phyloP scores from a whole-genome alignment of 495 filamentous ascomycete genomes.

The Neurospora tetrasperma region DNA sequence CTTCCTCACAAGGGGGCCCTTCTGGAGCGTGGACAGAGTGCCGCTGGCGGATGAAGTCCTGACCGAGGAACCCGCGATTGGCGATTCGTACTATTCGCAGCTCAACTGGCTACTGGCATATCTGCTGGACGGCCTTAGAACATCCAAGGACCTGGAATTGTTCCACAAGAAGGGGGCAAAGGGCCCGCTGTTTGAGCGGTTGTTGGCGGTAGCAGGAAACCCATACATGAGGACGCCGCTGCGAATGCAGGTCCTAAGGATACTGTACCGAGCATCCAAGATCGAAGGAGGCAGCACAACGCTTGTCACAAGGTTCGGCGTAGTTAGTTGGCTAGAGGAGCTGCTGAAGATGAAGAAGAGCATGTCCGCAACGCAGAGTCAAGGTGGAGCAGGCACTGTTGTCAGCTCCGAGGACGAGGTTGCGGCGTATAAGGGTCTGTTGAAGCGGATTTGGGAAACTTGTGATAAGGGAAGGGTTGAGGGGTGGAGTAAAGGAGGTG shows the following conservation, averaged over 20 bases:
- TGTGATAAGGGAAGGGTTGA: slow-evolving; percentile 57
- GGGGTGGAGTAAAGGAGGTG: slow-evolving; percentile 53
- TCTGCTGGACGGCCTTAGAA: slow-evolving; percentile 52
- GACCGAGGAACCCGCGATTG: slow-evolving; percentile 55
- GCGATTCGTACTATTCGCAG: slow-evolving; percentile 67
- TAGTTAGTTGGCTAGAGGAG: slow-evolving; percentile 66
- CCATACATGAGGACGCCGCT: slow-evolving; percentile 48
- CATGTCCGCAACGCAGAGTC: slow-evolving; percentile 29
- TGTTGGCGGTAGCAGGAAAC: slow-evolving; percentile 62
- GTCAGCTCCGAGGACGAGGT: slow-evolving; percentile 29
- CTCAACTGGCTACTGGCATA: slow-evolving; percentile 72
- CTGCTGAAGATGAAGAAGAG: slow-evolving; percentile 24
- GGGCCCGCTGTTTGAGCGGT: slow-evolving; percentile 56
- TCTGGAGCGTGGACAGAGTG: slow-evolving; percentile 62
- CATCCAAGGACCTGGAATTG: slow-evolving; percentile 59
- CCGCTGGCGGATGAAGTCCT: slow-evolving; percentile 69
- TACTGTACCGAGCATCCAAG: slow-evolving; percentile 61
- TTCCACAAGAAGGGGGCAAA: slow-evolving; percentile 57
- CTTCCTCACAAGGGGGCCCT: slow-evolving; percentile 65
- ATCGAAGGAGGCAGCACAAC: slow-evolving; percentile 77
- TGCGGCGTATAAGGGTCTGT: slow-evolving; percentile 46
- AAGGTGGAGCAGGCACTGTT: slow-evolving; percentile 5
- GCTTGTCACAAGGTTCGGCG: slow-evolving; percentile 72
- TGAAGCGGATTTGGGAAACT: slow-evolving; percentile 52
- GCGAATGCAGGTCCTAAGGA: slow-evolving; percentile 57